Evolutionary conservation across 768 basidiomycete genomes (phyloP), one percentile per base, ranked within the genome.

Genomic region (Sporobolomyces phaffii): DNA sequence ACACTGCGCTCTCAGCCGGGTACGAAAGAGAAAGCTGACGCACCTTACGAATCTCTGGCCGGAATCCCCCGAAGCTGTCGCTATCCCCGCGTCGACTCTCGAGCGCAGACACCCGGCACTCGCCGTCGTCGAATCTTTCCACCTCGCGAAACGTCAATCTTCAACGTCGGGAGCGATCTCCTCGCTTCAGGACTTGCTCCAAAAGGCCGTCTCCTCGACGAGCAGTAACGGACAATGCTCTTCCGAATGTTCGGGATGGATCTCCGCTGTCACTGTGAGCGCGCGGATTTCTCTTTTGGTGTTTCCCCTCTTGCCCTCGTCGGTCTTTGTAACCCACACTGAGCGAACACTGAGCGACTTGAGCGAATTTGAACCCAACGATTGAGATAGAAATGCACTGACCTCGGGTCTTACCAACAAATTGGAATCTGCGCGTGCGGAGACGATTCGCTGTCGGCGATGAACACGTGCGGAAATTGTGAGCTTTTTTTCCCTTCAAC

Each of bases 391-490:
- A 26, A 54, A 10, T 54, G 52, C 18, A 54, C 52, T 10, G 26
- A 40, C 4, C 22, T 38, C 9, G 36, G 34, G 10, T 38, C 34
- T 22, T 54, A 40, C 22, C 38, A 34, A 11, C 36, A 54, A 40
- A 24, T 54, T 22, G 52, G 52, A 4, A 24, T 24, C 13, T 54
- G 52, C n/a, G 52, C 52, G 5, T 54, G 52, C 33, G 52, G 52
- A 6, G 52, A 54, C 24, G 22, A 8, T 5, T 36, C 34, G 38
- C 5, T 54, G 18, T 22, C 34, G 3, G 52, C 52, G 34, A 54
- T 54, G 52, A 40, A 6, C n/a, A 40, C 36, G n/a, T 54, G 52
- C 33, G 52, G 52, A 24, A 22, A 38, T 15, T 54, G 52, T 54
- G 24, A 54, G 52, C 33, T 13, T 36, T 20, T 54, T 18, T 5